Evolutionary conservation across 73 alveolate genomes (phyloP).

Genomic region (Diophrys appendiculata): DNA sequence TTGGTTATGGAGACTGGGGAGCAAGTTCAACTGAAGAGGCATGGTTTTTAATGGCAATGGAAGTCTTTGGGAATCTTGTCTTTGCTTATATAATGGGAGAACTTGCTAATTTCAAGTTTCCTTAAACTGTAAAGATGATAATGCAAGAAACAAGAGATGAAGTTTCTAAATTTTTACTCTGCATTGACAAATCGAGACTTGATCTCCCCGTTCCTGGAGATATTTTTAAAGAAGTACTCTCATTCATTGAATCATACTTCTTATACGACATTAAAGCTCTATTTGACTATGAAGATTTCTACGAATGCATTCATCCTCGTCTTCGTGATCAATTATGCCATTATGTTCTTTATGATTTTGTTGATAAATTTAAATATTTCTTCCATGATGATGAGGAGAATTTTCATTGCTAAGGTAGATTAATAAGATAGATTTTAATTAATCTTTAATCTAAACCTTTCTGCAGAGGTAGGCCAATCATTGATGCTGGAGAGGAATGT

Average conservation of each 20-base stretch:
- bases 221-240: not conserved
- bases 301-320: not conserved
- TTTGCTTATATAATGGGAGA: constrained; percentile 9
- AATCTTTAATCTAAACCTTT: not conserved
- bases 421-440: not conserved
- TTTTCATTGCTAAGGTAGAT: not conserved
- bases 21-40: not conserved
- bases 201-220: not conserved
- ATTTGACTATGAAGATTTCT: not conserved
- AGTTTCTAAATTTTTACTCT: not conserved
- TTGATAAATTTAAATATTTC: constrained; percentile 2
- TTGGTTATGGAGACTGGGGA: constrained; percentile 12
- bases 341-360: not conserved
- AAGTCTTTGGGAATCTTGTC: constrained; percentile 1
- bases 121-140: not conserved
- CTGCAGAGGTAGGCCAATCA: not conserved
- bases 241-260: not conserved
- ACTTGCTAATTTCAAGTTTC: not conserved
- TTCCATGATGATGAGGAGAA: not conserved
- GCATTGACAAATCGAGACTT: not conserved
- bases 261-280: not conserved
- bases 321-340: not conserved
- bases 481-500: not conserved
- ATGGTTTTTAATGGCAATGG: constrained; percentile 3
- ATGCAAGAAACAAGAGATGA: not conserved